Base-by-base conservation (phyloP, 805 yeast species). In the Saccharomycopsis vini region DNA sequence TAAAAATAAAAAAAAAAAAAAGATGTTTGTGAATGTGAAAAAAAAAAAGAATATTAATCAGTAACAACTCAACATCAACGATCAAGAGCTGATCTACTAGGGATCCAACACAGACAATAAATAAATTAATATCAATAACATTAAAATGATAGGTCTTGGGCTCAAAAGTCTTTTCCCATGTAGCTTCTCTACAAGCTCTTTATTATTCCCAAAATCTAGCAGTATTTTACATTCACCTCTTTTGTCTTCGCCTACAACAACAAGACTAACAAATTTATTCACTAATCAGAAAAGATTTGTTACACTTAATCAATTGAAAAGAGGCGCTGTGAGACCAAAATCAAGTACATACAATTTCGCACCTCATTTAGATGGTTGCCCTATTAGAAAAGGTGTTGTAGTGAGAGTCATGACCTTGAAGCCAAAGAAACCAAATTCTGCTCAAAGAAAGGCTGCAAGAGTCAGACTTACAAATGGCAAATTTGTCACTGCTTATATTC, bases 341-440 rank as follows among this genome's bases (percentile, higher is more conserved):
- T 67, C 64, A 48, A 62, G 60, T 38, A 67, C 68, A 52, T 60
- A 66, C 5, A 63, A 76, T 2, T 77, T 75, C 51, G 73, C 96
- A 0, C 97, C 97, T 5, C 94, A 87, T 63, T 74, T 92, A 47
- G 81, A 80, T 4, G 62, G 62, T n/a, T 75, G 81, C 52, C 98
- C 98, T 1, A 82, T 88, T 56, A 79, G 79, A 54, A 88, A 89
- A 54, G 99, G 97, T 31, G 97, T 92, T 4, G 95, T 92, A 9
- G 68, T 89, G 40, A 75, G 95, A 61, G 95, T 92, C 24, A 84
- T 90, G 92, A 86, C 89, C 43, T 71, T 89, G 53, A 92, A 92
- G 63, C 99, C 99, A 37, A 92, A 92, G 70, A 92, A 92, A 62
- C 99, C 99, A 29, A 92, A 92, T 68, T 90, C 97, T 36, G 97